These are phyloP conservation scores for Cardamine chenopodiifolia DNA, from an alignment of 345 rosid species.

Conservation along the genomic window DNA sequence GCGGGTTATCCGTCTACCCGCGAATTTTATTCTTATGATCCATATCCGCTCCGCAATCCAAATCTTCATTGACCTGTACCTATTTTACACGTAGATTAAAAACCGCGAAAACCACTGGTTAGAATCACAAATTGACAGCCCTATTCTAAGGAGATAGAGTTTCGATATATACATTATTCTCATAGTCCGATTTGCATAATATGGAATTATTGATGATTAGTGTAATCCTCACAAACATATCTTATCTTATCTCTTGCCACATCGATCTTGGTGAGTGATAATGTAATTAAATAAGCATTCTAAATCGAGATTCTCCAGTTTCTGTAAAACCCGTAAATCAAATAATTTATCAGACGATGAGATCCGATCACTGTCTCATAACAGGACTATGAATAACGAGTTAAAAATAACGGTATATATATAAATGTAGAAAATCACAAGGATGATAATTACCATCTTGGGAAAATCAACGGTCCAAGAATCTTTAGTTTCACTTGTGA, in stretches of 20 bases:
- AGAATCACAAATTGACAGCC: too few species aligned
- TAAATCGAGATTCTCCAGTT: background rate
- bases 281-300: background rate
- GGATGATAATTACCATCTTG: background rate
- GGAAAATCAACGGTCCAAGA: background rate
- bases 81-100: too few species aligned
- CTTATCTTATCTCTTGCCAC: constrained; percentile 30
- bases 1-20: too few species aligned
- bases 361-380: constrained; percentile 11
- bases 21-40: too few species aligned
- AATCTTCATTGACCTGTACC: too few species aligned
- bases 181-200: too few species aligned
- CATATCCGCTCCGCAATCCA: too few species aligned
- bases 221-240: background rate
- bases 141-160: too few species aligned
- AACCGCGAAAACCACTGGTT: too few species aligned
- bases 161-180: too few species aligned
- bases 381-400: background rate
- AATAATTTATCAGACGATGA: background rate
- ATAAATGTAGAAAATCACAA: background rate
- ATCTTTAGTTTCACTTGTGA: background rate
- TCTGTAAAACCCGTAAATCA: constrained; percentile 2
- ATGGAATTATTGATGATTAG: too few species aligned
- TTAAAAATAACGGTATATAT: too few species aligned
- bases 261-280: constrained; percentile 24